These are phyloP conservation scores for Aspergillus sp. DNA, from an alignment of 2,329 filamentous ascomycete genomes.

Conservation along the genomic window DNA sequence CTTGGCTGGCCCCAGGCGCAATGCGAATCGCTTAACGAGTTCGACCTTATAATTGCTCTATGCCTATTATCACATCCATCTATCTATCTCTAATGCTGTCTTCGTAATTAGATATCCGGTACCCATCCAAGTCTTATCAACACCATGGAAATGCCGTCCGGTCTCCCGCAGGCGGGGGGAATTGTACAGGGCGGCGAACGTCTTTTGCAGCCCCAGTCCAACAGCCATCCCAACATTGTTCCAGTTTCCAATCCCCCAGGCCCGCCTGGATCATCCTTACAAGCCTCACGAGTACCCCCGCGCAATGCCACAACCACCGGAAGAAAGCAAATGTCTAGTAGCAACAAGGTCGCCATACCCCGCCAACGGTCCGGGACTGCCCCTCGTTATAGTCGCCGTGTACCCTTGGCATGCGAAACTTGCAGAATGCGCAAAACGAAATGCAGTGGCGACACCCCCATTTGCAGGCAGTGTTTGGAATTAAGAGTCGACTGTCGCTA, in stretches of 20 bases:
- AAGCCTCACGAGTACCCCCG: slow-evolving; percentile 2
- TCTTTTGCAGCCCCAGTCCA: slow-evolving; percentile 10
- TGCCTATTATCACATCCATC: neutral
- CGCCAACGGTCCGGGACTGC: slow-evolving; percentile 21
- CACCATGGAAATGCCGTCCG: slow-evolving; percentile 16
- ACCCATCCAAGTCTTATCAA: neutral
- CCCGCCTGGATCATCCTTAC: neutral
- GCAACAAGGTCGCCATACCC: slow-evolving; percentile 34
- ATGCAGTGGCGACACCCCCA: slow-evolving; percentile 44
- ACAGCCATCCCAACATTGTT: slow-evolving; percentile 9
- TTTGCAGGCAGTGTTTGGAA: slow-evolving; percentile 43
- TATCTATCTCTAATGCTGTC: neutral
- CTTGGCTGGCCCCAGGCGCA: neutral
- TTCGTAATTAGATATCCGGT: neutral
- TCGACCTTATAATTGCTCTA: neutral
- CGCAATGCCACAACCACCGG: slow-evolving; percentile 6
- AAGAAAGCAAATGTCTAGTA: slow-evolving; percentile 13
- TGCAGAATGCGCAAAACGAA: slow-evolving; percentile 46
- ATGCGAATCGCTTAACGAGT: neutral
- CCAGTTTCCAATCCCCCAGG: slow-evolving; percentile 13
- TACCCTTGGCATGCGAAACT: slow-evolving; percentile 42
- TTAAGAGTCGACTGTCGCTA: slow-evolving; percentile 40
- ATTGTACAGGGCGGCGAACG: slow-evolving; percentile 10
- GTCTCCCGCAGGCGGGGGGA: slow-evolving; percentile 9
- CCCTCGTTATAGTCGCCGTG: slow-evolving; percentile 27